Evolutionary conservation across 768 basidiomycete genomes (phyloP).

Genomic region (Tricholoma bakamatsutake): DNA sequence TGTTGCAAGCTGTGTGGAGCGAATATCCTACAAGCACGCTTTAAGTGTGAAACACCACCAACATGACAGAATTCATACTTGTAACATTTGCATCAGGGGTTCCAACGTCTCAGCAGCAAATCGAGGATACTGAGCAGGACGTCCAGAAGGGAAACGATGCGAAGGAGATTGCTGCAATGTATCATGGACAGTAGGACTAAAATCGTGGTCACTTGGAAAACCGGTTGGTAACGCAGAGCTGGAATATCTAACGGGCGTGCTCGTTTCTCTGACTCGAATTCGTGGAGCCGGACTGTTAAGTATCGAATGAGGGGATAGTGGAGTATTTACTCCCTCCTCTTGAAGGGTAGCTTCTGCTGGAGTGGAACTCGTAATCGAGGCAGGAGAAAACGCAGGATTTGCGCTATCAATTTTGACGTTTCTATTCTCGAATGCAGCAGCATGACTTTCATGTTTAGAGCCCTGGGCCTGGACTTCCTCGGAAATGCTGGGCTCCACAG

Average conservation of each 20-base stretch:
- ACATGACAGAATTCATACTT: not conserved
- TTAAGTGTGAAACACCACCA: not conserved
- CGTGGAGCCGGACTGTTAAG: not conserved
- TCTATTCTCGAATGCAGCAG: not conserved
- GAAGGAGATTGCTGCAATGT: not conserved
- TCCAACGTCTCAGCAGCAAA: not conserved
- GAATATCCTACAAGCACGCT: not conserved
- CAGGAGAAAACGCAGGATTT: not conserved
- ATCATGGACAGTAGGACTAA: not conserved
- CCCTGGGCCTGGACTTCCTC: not conserved
- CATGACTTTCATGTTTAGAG: not conserved
- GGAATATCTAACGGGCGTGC: not conserved
- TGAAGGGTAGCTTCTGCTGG: not conserved
- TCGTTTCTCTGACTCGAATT: not conserved
- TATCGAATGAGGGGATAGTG: not conserved
- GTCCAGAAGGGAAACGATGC: not conserved
- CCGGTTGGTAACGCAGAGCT: not conserved
- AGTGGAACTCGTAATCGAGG: not conserved
- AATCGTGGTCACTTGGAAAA: not conserved
- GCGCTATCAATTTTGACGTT: not conserved
- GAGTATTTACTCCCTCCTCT: not conserved
- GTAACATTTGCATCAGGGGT: not conserved
- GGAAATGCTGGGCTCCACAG: not conserved
- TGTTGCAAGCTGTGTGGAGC: constrained; percentile 52
- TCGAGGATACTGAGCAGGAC: not conserved